Percentiles rank a stretch among this genome's conserved stretches.
Conservation (phyloP, 1,139 yeast genomes). For the Zygoascus sp. region DNA sequence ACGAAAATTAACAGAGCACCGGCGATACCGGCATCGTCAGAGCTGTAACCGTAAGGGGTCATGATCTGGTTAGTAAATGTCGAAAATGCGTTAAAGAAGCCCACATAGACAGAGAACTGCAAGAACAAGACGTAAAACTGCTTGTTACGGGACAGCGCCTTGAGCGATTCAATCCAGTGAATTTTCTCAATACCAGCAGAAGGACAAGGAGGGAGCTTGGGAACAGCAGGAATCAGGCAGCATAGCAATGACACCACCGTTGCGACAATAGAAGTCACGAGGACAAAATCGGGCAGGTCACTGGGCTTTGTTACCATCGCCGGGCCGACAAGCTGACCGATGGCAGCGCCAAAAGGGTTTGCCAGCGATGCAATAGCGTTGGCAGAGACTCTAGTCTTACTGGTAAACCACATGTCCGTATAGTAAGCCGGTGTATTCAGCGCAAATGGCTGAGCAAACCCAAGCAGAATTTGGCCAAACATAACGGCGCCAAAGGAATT, state of each 20-base stretch:
- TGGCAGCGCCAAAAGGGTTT: slow-evolving; percentile 39
- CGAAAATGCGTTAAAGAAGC: slow-evolving; percentile 36
- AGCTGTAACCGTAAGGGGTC: slow-evolving; percentile 35
- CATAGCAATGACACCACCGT: slow-evolving; percentile 25
- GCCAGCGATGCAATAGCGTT: slow-evolving; percentile 37
- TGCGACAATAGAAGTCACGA: slow-evolving; percentile 31
- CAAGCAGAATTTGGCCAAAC: slow-evolving; percentile 36
- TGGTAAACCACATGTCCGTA: slow-evolving; percentile 37
- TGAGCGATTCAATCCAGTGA: slow-evolving; percentile 26
- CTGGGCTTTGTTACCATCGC: slow-evolving; percentile 29
- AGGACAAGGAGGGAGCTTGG: slow-evolving; percentile 34
- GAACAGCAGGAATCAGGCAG: slow-evolving; percentile 28
- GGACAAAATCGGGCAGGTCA: slow-evolving; percentile 28
- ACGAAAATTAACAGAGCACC: slow-evolving; percentile 35
- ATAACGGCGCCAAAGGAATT: slow-evolving; percentile 30
- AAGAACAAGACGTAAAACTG: slow-evolving; percentile 26
- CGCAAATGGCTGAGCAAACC: slow-evolving; percentile 38
- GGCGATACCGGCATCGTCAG: slow-evolving; percentile 35
- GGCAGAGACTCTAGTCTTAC: slow-evolving; percentile 35
- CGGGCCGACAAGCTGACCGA: slow-evolving; percentile 37
- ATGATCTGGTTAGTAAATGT: slow-evolving; percentile 35
- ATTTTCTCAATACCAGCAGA: slow-evolving; percentile 31
- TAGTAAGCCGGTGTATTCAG: slow-evolving; percentile 34
- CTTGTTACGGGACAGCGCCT: slow-evolving; percentile 18
- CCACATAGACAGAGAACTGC: slow-evolving; percentile 35